These are phyloP conservation scores for Globisporangium radiosum DNA, from an alignment of 352 stramenopile genomes.

Conservation along the genomic window DNA sequence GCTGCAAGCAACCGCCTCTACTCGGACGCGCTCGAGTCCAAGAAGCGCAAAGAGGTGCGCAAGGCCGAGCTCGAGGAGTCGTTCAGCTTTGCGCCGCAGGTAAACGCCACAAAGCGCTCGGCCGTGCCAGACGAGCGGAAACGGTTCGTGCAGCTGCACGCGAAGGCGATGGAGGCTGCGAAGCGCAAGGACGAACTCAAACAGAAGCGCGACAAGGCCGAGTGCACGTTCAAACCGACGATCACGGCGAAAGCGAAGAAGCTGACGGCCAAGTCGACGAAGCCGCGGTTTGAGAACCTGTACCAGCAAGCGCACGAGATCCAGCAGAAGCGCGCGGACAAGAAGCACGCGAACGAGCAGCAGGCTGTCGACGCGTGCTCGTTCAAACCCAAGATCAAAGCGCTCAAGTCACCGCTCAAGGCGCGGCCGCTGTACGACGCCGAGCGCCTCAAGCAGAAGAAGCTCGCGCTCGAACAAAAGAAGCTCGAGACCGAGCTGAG, in stretches of 20 bases:
- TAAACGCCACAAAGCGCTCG: conserved; percentile 48
- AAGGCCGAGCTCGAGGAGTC: conserved; percentile 45
- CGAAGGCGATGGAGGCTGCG: conserved; percentile 42
- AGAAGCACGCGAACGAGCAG: conserved; percentile 48
- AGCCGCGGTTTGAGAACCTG: conserved; percentile 64
- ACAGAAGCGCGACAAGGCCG: conserved; percentile 38
- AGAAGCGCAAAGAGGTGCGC: conserved; percentile 44
- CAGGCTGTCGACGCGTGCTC: conserved; percentile 55
- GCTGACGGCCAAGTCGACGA: conserved; percentile 23
- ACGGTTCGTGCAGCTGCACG: conserved; percentile 42
- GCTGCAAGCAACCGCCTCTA: conserved; percentile 58
- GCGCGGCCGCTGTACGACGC: conserved; percentile 60
- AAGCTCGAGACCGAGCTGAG: conserved; percentile 59
- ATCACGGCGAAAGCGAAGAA: conserved; percentile 63
- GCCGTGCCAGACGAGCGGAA: conserved; percentile 23
- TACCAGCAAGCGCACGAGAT: conserved; percentile 66
- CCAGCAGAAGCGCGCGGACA: conserved; percentile 63
- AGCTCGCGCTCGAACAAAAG: conserved; percentile 60
- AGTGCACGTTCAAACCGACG: conserved; percentile 59
- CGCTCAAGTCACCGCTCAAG: conserved; percentile 48
- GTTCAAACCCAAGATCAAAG: conserved; percentile 75
- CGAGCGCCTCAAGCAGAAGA: conserved; percentile 65
- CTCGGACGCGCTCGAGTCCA: conserved; percentile 48
- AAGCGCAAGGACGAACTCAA: conserved; percentile 52
- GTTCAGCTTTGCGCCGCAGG: conserved; percentile 52